These are phyloP conservation scores for Sarocladiaceae sp. DNA, from an alignment of 2,329 filamentous ascomycete genomes.

Conservation along the genomic window DNA sequence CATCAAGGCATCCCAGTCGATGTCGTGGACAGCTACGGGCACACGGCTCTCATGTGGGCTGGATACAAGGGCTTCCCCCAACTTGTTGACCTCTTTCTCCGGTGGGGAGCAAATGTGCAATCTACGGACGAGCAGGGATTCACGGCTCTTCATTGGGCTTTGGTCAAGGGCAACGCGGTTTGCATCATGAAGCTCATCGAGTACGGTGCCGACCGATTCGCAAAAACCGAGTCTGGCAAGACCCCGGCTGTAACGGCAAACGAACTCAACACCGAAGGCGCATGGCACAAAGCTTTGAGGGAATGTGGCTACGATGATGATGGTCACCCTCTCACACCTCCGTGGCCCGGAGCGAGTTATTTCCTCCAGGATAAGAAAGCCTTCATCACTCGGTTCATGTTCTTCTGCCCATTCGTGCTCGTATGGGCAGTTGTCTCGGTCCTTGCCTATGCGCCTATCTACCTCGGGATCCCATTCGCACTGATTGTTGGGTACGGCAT, in stretches of 20 bases:
- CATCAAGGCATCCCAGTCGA: constrained; percentile 96
- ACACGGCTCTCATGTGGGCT: constrained; percentile 97
- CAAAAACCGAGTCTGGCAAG: constrained; percentile 84
- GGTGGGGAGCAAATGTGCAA: constrained; percentile 94
- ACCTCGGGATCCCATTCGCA: constrained; percentile 69
- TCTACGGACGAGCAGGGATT: constrained; percentile 88
- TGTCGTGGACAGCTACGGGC: constrained; percentile 80
- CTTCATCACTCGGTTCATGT: constrained; percentile 82
- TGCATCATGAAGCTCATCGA: constrained; percentile 94
- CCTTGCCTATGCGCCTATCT: constrained; percentile 69
- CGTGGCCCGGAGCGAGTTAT: constrained; percentile 68
- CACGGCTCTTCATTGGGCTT: constrained; percentile 91
- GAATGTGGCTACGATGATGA: constrained; percentile 82
- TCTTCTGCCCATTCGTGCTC: constrained; percentile 80
- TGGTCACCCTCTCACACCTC: constrained; percentile 64
- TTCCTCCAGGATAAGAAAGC: constrained; percentile 72
- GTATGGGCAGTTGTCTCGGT: constrained; percentile 68
- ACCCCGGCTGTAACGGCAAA: constrained; percentile 79
- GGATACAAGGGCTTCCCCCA: constrained; percentile 95
- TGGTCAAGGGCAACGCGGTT: constrained; percentile 85
- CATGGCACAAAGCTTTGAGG: constrained; percentile 78
- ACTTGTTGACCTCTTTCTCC: constrained; percentile 86
- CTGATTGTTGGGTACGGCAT: constrained; percentile 63
- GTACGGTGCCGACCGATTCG: constrained; percentile 91
- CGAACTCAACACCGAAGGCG: constrained; percentile 80